phyloP scores from a whole-genome alignment of 1,139 yeast species.

The Candida labiduridarum region DNA sequence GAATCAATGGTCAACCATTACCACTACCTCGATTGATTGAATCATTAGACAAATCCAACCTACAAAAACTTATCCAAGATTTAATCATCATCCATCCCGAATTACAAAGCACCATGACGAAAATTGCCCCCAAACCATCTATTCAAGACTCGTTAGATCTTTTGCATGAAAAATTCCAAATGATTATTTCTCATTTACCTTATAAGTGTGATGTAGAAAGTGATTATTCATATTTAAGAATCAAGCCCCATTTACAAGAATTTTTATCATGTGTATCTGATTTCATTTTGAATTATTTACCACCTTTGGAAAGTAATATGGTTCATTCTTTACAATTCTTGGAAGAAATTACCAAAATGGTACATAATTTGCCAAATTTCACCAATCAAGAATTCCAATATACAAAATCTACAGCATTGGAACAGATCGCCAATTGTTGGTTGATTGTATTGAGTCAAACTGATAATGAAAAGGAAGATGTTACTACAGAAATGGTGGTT shows the following conservation, averaged over 20 bases:
- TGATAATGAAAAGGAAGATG: constrained; percentile 13
- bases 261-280: constrained; percentile 79
- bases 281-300: constrained; percentile 75
- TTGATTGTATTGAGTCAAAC: constrained; percentile 53
- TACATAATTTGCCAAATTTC: constrained; percentile 71
- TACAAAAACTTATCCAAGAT: constrained; percentile 54
- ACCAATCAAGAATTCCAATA: constrained; percentile 71
- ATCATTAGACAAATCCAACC: constrained; percentile 58
- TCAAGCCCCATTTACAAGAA: constrained; percentile 72
- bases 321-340: constrained; percentile 65
- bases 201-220: constrained; percentile 72
- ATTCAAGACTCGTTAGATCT: constrained; percentile 53
- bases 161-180: constrained; percentile 48
- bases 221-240: constrained; percentile 87
- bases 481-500: constrained; percentile 27
- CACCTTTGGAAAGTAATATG: constrained; percentile 67
- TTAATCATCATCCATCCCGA: constrained; percentile 67
- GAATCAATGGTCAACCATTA: constrained; percentile 51
- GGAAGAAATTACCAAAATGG: constrained; percentile 63
- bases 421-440: constrained; percentile 82
- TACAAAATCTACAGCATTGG: constrained; percentile 71
- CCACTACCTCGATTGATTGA: constrained; percentile 68
- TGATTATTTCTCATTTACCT: constrained; percentile 58
- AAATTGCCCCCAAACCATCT: constrained; percentile 61
- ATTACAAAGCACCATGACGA: constrained; percentile 51